Percentiles rank a stretch among this genome's conserved stretches.
Evolutionary conservation across 2,329 filamentous ascomycete genomes (phyloP).

Genomic region (Curvularia sp.): DNA sequence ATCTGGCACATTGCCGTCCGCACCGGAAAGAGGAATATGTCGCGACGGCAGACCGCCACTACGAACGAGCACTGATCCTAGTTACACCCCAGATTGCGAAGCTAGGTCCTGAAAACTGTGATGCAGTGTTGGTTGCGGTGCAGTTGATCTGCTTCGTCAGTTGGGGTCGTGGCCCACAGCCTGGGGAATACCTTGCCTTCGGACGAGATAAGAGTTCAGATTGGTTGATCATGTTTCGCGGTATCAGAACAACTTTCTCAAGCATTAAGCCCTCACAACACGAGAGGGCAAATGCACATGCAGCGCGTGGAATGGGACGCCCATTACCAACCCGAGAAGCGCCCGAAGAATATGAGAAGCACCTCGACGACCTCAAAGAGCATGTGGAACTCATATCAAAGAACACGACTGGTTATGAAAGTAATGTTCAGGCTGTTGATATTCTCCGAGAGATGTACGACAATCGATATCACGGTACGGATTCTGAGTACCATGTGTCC

Average conservation of each 20-base stretch:
- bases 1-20: slow-evolving; percentile 34
- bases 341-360: slow-evolving; percentile 28
- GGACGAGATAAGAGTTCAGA: slow-evolving; percentile 34
- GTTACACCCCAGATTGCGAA: slow-evolving; percentile 32
- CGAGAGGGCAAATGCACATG: slow-evolving; percentile 17
- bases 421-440: slow-evolving; percentile 20
- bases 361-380: slow-evolving; percentile 27
- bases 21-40: slow-evolving; percentile 25
- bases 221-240: slow-evolving; percentile 43
- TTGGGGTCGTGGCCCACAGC: slow-evolving; percentile 35
- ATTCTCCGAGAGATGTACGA: slow-evolving; percentile 30
- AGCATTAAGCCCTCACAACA: slow-evolving; percentile 16
- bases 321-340: slow-evolving; percentile 19
- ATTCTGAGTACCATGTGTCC: slow-evolving; percentile 35
- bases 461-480: slow-evolving; percentile 31
- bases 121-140: slow-evolving; percentile 34
- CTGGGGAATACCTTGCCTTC: slow-evolving; percentile 42
- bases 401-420: slow-evolving; percentile 2
- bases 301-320: slow-evolving; percentile 13
- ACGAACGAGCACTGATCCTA: slow-evolving; percentile 28
- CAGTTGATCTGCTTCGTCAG: slow-evolving; percentile 36
- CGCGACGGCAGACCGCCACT: slow-evolving; percentile 30
- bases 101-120: slow-evolving; percentile 29
- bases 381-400: slow-evolving; percentile 18
- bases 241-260: slow-evolving; percentile 33